A percentile compares a stretch with the other conserved stretches of the same genome.
These are phyloP conservation scores for Jacaranda copaia DNA, from an alignment of 257 asterid genomes.

Conservation along the genomic window DNA sequence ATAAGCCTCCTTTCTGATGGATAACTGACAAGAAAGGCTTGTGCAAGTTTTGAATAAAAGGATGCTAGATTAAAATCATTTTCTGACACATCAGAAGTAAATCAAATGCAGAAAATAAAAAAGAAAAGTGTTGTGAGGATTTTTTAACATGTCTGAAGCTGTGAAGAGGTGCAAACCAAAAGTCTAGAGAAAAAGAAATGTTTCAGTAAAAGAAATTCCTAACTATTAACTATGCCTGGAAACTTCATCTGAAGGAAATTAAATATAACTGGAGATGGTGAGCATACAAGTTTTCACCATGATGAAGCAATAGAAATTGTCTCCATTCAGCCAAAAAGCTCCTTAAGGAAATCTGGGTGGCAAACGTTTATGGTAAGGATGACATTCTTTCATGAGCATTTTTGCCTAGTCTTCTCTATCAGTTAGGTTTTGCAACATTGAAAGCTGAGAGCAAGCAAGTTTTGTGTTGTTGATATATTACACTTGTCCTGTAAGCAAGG, in stretches of 20 bases:
- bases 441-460: conserved; percentile 17
- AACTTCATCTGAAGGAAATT: neutral
- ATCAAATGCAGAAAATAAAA: conserved; percentile 14
- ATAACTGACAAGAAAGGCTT: conserved; percentile 7
- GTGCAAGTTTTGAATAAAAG: conserved; percentile 8
- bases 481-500: neutral
- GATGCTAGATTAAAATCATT: conserved; percentile 16
- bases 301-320: neutral
- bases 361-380: conserved; percentile 2
- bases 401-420: neutral
- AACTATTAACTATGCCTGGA: neutral
- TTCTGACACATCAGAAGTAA: neutral
- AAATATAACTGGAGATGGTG: neutral
- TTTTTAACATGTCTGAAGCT: conserved; percentile 5
- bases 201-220: neutral
- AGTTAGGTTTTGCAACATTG: neutral
- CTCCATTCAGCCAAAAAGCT: neutral
- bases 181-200: neutral
- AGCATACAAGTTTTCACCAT: neutral
- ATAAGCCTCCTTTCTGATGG: neutral
- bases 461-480: neutral
- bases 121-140: neutral
- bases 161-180: neutral
- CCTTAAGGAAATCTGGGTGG: neutral
- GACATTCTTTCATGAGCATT: neutral